Base-by-base conservation (phyloP, 805 yeast genomes). In the Candida argentea region DNA sequence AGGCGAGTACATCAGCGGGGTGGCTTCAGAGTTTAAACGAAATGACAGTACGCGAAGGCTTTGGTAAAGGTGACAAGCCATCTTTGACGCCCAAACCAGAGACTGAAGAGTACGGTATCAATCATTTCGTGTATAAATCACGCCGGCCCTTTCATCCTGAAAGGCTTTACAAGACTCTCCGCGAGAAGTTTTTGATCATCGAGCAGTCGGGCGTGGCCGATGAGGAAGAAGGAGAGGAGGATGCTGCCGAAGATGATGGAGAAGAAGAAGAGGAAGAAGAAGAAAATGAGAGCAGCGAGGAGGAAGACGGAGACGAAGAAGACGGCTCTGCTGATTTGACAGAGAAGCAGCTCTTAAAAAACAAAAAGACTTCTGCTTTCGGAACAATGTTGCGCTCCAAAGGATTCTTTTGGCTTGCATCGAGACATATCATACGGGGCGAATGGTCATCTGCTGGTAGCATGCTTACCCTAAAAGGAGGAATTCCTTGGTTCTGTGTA, bases 131-230 rank as follows among this genome's bases (percentile, higher is more conserved):
- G 10, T 65, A 64, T 39, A 37, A 40, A 19, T 46, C 65, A 3
- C 45, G 65, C 27, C 52, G 44, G 24, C 70, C 70, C 14, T 65
- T 65, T 37, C 69, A 65, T 37, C 70, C 70, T 7, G 57, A 53
- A 32, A 48, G 67, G 26, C 39, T 64, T 5, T 55, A 60, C 28
- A 40, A 53, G 10, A 30, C 54, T 21, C 32, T 65, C 4, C 42
- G 46, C 20, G 57, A 57, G 25, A 60, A 61, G 39, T 64, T 63
- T 33, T 24, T 46, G 12, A 36, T 46, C 10, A 42, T 48, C 11
- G 52, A 48, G 21, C 37, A 37, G 21, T 17, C 43, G 4, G 38
- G 29, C 3, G 27, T 31, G 40, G 33, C 24, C 14, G 29, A 35
- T 16, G 38, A 33, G 8, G 42, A 33, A n/a, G 46, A 37, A 3